A percentile compares a stretch with the other conserved stretches of the same genome.
These are phyloP conservation scores for Kwoniella mangroviensis DNA, from an alignment of 768 basidiomycete species.

Conservation along the genomic window DNA sequence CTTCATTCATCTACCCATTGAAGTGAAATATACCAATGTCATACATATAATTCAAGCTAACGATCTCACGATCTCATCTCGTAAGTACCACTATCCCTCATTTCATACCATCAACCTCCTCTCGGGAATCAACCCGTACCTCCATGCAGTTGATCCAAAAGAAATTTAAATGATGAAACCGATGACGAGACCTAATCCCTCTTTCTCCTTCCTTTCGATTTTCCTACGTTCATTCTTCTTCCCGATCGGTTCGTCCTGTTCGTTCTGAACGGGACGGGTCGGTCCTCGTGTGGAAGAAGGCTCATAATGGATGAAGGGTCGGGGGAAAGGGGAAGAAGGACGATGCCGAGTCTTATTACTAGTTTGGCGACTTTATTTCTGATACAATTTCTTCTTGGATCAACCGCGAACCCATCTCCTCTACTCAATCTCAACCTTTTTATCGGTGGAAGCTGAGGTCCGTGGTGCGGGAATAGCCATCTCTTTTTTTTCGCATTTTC, in stretches of 20 bases:
- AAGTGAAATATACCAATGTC: neutral
- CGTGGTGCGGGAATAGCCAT: constrained; percentile 1
- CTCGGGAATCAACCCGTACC: neutral
- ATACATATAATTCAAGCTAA: neutral
- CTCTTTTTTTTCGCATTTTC: neutral
- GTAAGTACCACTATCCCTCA: neutral
- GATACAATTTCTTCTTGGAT: neutral
- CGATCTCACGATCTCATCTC: neutral
- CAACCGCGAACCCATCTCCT: constrained; percentile 24
- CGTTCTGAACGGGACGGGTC: constrained; percentile 33
- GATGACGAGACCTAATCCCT: constrained; percentile 54
- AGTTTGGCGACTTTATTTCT: constrained; percentile 56
- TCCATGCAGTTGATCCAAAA: neutral
- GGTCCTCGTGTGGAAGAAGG: constrained; percentile 29
- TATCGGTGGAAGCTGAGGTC: neutral
- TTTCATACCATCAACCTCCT: neutral
- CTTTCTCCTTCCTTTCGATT: neutral
- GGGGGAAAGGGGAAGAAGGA: constrained; percentile 10
- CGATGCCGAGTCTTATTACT: constrained; percentile 44
- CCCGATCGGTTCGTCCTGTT: constrained; percentile 13
- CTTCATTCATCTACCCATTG: neutral
- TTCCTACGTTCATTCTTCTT: constrained; percentile 16
- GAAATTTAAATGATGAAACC: constrained; percentile 42
- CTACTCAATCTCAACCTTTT: constrained; percentile 27
- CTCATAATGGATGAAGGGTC: constrained; percentile 8